These are phyloP conservation scores for Capronia americana DNA, from an alignment of 2,329 filamentous ascomycete species.

Conservation along the genomic window DNA sequence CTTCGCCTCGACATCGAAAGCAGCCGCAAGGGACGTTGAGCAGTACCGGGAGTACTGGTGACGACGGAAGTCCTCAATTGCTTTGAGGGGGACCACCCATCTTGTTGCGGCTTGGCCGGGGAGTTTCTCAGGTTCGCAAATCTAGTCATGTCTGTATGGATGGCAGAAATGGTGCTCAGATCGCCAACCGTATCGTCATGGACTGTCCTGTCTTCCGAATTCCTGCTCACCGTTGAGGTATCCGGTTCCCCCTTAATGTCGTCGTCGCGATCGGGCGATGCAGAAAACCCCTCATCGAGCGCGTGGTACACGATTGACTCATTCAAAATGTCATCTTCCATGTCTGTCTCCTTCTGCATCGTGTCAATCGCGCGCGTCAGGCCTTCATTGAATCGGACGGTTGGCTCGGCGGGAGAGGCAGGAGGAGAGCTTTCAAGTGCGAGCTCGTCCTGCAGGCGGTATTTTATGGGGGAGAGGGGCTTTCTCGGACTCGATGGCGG, in stretches of 20 bases:
- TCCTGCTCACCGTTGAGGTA: constrained; percentile 37
- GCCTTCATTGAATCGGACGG: constrained; percentile 42
- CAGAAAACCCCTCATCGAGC: constrained; percentile 15
- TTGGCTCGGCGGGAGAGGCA: constrained; percentile 39
- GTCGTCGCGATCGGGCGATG: constrained; percentile 29
- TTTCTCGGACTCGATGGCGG: constrained; percentile 38
- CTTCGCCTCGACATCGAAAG: constrained; percentile 40
- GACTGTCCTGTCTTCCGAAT: constrained; percentile 41
- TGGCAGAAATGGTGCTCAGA: constrained; percentile 87
- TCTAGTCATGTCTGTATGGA: constrained; percentile 80
- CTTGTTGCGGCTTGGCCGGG: constrained; percentile 57
- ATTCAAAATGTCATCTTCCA: constrained; percentile 40
- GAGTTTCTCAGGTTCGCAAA: constrained; percentile 76
- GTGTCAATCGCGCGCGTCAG: constrained; percentile 38
- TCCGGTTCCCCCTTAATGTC: constrained; percentile 31
- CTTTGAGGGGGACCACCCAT: constrained; percentile 53
- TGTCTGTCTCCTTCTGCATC: constrained; percentile 49
- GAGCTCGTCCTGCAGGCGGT: constrained; percentile 37
- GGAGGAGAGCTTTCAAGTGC: constrained; percentile 35
- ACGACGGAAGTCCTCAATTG: constrained; percentile 40
- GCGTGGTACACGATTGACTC: constrained; percentile 36
- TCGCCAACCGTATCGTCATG: constrained; percentile 50
- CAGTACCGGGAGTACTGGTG: constrained; percentile 58
- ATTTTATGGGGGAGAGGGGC: constrained; percentile 40
- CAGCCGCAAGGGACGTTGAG: constrained; percentile 47